Base-by-base conservation (phyloP, 2,329 filamentous ascomycete genomes). In the Plectosphaerella plurivora region DNA sequence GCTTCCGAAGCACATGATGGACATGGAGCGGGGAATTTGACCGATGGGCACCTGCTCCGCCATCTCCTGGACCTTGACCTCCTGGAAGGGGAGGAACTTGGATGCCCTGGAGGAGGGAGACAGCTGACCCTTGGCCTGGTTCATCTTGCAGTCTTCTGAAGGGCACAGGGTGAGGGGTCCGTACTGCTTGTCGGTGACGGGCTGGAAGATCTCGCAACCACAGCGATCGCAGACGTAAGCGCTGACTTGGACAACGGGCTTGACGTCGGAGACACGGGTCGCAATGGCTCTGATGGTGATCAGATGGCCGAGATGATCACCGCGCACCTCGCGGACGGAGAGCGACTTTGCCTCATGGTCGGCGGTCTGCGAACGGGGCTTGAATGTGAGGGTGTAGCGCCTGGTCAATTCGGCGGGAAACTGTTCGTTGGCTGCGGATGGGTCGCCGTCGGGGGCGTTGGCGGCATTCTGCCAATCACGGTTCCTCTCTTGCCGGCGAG, bases 31-130 rank as follows among this genome's bases (percentile, higher is more conserved):
- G 33, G 94, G 94, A 62, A 99, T 99, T 67, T 99, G 94, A 49
- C 94, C 94, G 58, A 99, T 95, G 8, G 94, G 94, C 0, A 99
- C 94, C 69, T 99, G 94, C 68, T 99, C 94, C n/a, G 94, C 91
- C 84, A 97, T 90, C 68, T 99, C 94, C 71, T 99, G 94, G 52
- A 99, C 91, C 75, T 97, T 97, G 71, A 97, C 85, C 71, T 99
- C 94, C 70, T 99, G 94, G 76, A 99, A 99, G 4, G 94, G 91
- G 63, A 96, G 74, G 65, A 97, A 99, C 65, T 97, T 99, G 49
- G 92, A 97, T 0, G 93, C 94, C 62, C 94, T 83, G n/a, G 92
- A 95, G 1, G 93, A 97, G 37, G 95, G 84, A 68, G 96, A 93
- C 39, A 99, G 81, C 68, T 97, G 91, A 16, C 94, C 94, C 70